A percentile compares a stretch with the other conserved stretches of the same genome.
Evolutionary conservation across 768 basidiomycete genomes (phyloP).

Genomic region (Termitomyces sp.): DNA sequence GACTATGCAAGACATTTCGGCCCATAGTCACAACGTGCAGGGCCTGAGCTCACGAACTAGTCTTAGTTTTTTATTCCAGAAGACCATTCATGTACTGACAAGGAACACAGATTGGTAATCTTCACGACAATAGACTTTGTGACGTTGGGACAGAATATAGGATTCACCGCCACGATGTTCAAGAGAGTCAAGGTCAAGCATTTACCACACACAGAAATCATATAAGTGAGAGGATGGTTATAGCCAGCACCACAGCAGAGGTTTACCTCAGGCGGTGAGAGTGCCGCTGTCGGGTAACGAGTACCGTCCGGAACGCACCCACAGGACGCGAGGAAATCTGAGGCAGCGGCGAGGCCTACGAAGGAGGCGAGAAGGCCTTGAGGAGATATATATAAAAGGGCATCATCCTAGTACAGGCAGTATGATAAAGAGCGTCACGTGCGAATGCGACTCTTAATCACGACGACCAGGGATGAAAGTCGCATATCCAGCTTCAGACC

Average conservation of each 20-base stretch:
- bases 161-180: slow-evolving; percentile 58
- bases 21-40: background rate
- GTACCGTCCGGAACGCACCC: slow-evolving; percentile 68
- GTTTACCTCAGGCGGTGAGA: slow-evolving; percentile 59
- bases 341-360: slow-evolving; percentile 3
- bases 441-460: background rate
- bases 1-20: slow-evolving; percentile 33
- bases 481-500: slow-evolving; percentile 61
- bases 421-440: slow-evolving; percentile 1
- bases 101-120: slow-evolving; percentile 75
- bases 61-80: slow-evolving; percentile 50
- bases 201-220: slow-evolving; percentile 57
- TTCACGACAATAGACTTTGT: slow-evolving; percentile 66
- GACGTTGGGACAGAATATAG: slow-evolving; percentile 62
- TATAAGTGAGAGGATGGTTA: background rate
- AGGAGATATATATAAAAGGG: slow-evolving; percentile 6
- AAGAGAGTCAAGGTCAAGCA: slow-evolving; percentile 77
- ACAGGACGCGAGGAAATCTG: slow-evolving; percentile 61
- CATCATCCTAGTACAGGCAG: background rate
- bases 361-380: background rate
- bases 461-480: slow-evolving; percentile 42
- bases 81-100: slow-evolving; percentile 61
- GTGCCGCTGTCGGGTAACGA: slow-evolving; percentile 72
- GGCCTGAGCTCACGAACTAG: slow-evolving; percentile 51
- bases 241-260: background rate